Base-by-base conservation (phyloP, 352 stramenopile genomes). In the Plasmopara halstedii region DNA sequence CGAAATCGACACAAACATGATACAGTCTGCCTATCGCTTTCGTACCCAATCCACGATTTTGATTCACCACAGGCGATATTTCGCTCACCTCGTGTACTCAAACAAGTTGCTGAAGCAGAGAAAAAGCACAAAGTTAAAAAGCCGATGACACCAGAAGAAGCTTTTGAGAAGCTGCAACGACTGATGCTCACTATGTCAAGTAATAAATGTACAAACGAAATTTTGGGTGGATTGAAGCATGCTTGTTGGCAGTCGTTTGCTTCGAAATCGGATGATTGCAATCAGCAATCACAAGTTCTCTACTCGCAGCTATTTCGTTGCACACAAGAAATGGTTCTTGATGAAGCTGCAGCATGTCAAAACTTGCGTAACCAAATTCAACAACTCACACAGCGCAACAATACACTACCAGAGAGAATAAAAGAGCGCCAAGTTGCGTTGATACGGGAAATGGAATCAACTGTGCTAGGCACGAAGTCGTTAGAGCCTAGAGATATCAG, bases 291-390 rank as follows among this genome's bases (percentile, higher is more conserved):
- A 14, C 39, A 19, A 9, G 19, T 78, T 18, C 55, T 59, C 1
- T 70, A 60, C 38, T 71, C 64, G 2, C 62, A 74, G 23, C 26
- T 74, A 15, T 42, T 70, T 18, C 45, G 63, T 25, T 59, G 65
- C 1, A 62, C 56, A 1, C 53, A 73, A 32, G 54, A 44, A 21
- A 48, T 42, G 8, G 58, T 80, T 23, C 27, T 18, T 7, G 51
- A 65, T 35, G 45, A 58, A n/a, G 39, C 56, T n/a, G 2, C 27
- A 5, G 42, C 42, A 2, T 56, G 62, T 27, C 29, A 62, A 3
- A 31, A 61, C 0, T 36, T 74, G 0, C 34, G 42, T 0, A 23
- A 45, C 1, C 33, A 59, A 21, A 53, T 77, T 17, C 47, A 60
- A 11, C 43, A 46, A 21, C 37, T 52, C 0, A 37, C 56, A 17